Base-by-base conservation (phyloP, 805 yeast genomes). In the Pichia cabralensis region DNA sequence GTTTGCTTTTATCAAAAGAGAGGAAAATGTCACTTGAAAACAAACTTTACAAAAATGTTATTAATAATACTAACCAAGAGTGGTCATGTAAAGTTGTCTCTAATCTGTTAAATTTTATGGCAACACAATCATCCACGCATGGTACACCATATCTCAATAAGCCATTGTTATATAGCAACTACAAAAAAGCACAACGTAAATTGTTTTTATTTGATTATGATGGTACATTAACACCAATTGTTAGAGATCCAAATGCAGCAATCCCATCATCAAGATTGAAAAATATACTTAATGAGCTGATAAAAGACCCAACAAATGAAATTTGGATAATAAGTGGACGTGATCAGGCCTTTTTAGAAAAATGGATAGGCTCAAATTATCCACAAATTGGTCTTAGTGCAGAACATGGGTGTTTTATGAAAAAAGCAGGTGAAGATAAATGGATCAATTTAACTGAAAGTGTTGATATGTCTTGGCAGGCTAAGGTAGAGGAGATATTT, bases 281-380 rank as follows among this genome's bases (percentile, higher is more conserved):
- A 35, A 57, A 64, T 8, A 72, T 80, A 10, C 57, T 92, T 39
- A 64, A 69, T 19, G 61, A 65, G 21, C 64, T 92, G 34, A 65
- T 80, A 3, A 64, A 65, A 11, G 97, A 89, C 54, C 85, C 89
- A 6, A 66, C 66, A 40, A 92, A 92, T 59, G 79, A 76, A 53
- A 77, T 92, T 28, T 92, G 98, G 98, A 74, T 92, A 44, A 89
- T 92, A 40, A 80, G 94, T 26, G 99, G 99, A 2, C 74, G 99
- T 47, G 99, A 92, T 56, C 95, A 83, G 60, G 72, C 66, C 33
- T 92, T 92, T 51, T 67, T 92, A 48, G 94, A 81, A 42, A 74
- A 76, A 58, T 86, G 96, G 92, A 62, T 88, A 42, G 96, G 96
- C 7, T 49, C 69, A 3, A 69, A 69, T 42, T 64, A 71, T 37